These are phyloP conservation scores for Usnea hakonensis DNA, from an alignment of 495 filamentous ascomycete genomes.

Conservation along the genomic window DNA sequence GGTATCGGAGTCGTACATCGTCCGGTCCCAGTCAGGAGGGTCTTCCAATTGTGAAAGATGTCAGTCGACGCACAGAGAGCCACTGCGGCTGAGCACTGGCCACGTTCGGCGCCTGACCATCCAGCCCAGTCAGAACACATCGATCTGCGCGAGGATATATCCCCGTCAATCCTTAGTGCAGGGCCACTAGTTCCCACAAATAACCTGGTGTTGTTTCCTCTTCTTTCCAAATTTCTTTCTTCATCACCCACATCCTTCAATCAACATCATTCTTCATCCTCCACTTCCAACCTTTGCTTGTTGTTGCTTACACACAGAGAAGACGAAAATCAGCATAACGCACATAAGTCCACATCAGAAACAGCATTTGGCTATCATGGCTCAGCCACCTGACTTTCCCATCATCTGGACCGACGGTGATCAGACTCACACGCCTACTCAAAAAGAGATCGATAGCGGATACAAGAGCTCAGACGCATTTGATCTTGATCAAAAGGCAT, in stretches of 20 bases:
- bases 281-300: background rate
- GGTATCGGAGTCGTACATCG: background rate
- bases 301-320: background rate
- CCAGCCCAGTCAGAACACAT: background rate
- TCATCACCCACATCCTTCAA: background rate
- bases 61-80: background rate
- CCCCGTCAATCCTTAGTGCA: background rate
- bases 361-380: background rate
- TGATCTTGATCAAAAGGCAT: background rate
- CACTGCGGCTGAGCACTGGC: background rate
- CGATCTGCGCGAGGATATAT: background rate
- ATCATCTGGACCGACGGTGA: background rate
- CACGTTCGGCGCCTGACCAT: background rate
- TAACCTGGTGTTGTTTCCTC: background rate
- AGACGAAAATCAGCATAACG: background rate
- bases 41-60: background rate
- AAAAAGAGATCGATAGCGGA: background rate
- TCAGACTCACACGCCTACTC: background rate
- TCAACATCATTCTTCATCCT: background rate
- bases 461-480: background rate
- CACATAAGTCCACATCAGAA: background rate
- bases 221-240: background rate
- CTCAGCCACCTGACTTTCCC: background rate
- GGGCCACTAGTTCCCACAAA: background rate
- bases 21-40: background rate